Conservation (phyloP, 768 basidiomycete genomes). For the Suillus clintonianus region DNA sequence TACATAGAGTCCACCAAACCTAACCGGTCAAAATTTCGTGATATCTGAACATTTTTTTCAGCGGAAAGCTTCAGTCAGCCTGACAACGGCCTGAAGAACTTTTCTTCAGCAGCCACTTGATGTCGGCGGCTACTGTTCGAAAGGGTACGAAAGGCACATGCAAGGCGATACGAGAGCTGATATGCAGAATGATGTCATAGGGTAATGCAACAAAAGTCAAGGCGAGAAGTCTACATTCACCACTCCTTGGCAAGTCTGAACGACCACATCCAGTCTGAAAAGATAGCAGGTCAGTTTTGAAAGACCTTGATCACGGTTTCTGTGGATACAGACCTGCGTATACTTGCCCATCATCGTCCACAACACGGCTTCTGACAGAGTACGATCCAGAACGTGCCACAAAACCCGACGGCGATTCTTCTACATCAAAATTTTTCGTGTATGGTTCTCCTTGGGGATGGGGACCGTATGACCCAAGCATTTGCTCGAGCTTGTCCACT, state of each 20-base stretch:
- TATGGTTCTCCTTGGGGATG: conserved; percentile 64
- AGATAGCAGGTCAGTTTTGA: conserved; percentile 11
- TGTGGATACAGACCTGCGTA: conserved; percentile 65
- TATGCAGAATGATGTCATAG: conserved; percentile 30
- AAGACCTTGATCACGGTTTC: background rate
- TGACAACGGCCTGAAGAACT: background rate
- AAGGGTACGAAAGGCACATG: conserved; percentile 24
- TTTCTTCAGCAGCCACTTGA: background rate
- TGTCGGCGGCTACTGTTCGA: background rate
- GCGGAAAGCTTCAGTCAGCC: background rate
- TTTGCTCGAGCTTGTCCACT: conserved; percentile 93
- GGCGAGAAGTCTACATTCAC: conserved; percentile 40
- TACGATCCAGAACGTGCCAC: conserved; percentile 83
- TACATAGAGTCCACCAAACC: background rate
- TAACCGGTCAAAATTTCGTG: background rate
- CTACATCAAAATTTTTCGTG: conserved; percentile 73
- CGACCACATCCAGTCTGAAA: conserved; percentile 55
- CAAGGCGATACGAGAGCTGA: conserved; percentile 16
- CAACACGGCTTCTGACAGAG: conserved; percentile 74
- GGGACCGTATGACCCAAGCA: conserved; percentile 94
- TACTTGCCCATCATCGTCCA: conserved; percentile 84
- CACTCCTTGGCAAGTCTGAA: conserved; percentile 95
- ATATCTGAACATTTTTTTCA: background rate
- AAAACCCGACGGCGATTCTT: conserved; percentile 76
- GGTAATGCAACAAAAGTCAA: conserved; percentile 22